These are phyloP conservation scores for Drosera capensis DNA, from an alignment of 148 eudicot species.

Conservation along the genomic window DNA sequence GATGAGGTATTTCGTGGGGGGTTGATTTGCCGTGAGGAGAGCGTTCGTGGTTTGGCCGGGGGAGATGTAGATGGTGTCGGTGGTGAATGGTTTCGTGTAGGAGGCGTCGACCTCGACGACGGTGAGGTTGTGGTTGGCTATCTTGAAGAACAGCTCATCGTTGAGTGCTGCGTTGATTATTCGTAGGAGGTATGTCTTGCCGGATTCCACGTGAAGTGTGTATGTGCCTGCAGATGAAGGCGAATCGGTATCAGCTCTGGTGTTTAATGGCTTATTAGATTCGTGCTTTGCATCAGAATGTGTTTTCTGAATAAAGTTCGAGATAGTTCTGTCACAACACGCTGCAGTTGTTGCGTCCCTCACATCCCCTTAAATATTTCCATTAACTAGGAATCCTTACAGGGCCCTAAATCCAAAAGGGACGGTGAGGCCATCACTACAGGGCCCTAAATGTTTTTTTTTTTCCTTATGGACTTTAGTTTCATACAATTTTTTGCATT, in stretches of 20 bases:
- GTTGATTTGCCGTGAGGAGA: conserved; percentile 34
- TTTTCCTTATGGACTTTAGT: no score
- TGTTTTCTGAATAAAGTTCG: neutral
- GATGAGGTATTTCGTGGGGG: conserved; percentile 31
- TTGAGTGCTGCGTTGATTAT: conserved; percentile 67
- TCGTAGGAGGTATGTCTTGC: conserved; percentile 50
- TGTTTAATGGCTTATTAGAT: neutral
- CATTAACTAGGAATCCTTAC: no score
- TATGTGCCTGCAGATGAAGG: conserved; percentile 18
- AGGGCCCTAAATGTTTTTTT: no score
- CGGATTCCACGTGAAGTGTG: conserved; percentile 35
- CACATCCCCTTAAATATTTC: no score
- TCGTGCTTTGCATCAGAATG: neutral
- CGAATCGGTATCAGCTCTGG: neutral
- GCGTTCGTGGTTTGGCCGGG: conserved; percentile 84
- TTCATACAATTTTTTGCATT: no score
- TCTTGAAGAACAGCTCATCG: conserved; percentile 66
- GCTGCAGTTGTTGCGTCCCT: no score
- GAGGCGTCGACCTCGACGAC: conserved; percentile 67
- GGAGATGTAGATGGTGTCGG: conserved; percentile 44
- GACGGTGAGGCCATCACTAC: no score
- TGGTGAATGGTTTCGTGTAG: conserved; percentile 50
- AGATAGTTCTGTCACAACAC: no score
- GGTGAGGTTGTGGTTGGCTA: conserved; percentile 46
- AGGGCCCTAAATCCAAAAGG: no score